These are phyloP conservation scores for Scedosporium dehoogii DNA, from an alignment of 2,329 filamentous ascomycete species.

Conservation along the genomic window DNA sequence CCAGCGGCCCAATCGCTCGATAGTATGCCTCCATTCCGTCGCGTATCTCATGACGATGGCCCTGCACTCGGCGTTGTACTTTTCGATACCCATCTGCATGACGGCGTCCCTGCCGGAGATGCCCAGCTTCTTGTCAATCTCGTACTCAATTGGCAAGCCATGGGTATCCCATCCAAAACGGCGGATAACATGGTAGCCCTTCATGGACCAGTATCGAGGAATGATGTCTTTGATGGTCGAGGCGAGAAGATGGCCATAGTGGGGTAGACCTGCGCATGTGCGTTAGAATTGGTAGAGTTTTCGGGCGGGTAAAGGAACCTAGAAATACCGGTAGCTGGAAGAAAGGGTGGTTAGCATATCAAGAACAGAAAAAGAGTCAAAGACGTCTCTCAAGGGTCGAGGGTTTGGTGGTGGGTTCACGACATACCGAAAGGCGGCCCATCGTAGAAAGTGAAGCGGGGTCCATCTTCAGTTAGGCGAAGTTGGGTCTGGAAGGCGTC, in stretches of 20 bases:
- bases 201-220: constrained; percentile 86
- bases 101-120: constrained; percentile 75
- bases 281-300: neutral
- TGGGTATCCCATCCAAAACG: constrained; percentile 85
- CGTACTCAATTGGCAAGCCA: constrained; percentile 79
- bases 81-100: constrained; percentile 66
- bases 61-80: constrained; percentile 77
- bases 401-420: neutral
- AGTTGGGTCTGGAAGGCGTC: constrained; percentile 17
- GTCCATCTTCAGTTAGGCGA: constrained; percentile 63
- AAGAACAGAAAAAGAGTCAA: neutral
- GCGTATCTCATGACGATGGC: constrained; percentile 82
- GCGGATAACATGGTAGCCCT: constrained; percentile 75
- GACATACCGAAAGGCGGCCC: constrained; percentile 54
- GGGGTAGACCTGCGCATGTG: constrained; percentile 13
- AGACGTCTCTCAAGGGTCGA: neutral
- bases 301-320: neutral
- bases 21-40: constrained; percentile 68
- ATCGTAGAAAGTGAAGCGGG: constrained; percentile 92
- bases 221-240: constrained; percentile 92
- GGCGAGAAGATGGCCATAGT: constrained; percentile 57
- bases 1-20: constrained; percentile 63
- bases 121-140: constrained; percentile 83
- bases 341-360: constrained; percentile 1
- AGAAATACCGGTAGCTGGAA: constrained; percentile 10